These are phyloP conservation scores for Sporisorium scitamineum DNA, from an alignment of 1,284 basidiomycete genomes.

Conservation along the genomic window DNA sequence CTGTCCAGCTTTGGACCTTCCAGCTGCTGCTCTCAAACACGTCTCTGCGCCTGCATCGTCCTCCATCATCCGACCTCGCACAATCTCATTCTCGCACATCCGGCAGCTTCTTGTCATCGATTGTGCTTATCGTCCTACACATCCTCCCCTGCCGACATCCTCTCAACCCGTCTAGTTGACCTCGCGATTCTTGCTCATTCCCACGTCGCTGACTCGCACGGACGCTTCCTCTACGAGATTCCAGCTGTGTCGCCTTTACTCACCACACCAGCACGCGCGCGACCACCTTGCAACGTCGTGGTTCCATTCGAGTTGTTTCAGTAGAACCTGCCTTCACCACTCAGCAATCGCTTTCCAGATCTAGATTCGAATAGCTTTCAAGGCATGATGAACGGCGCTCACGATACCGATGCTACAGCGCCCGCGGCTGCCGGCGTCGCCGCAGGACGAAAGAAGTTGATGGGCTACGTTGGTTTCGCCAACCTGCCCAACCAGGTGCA, in stretches of 20 bases:
- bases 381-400: conserved; percentile 33
- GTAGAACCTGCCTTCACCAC: background rate
- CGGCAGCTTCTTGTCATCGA: conserved; percentile 14
- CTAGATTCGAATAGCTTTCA: background rate
- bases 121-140: conserved; percentile 1
- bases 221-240: background rate
- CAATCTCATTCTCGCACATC: background rate
- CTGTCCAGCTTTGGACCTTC: conserved; percentile 26
- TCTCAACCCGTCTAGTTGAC: background rate
- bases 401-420: conserved; percentile 21
- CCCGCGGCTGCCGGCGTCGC: conserved; percentile 17
- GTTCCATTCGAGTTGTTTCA: background rate
- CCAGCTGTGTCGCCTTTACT: background rate
- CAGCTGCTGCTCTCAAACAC: conserved; percentile 8
- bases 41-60: conserved; percentile 18
- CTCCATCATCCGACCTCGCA: conserved; percentile 24
- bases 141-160: background rate
- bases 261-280: background rate
- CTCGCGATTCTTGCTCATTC: background rate
- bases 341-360: background rate
- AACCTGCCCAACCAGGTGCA: conserved; percentile 69
- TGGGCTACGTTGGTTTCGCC: conserved; percentile 67
- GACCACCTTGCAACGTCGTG: background rate
- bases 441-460: conserved; percentile 59
- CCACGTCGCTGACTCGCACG: conserved; percentile 2